These are phyloP conservation scores for Leccinum arenicola DNA, from an alignment of 768 basidiomycete species.

Conservation along the genomic window DNA sequence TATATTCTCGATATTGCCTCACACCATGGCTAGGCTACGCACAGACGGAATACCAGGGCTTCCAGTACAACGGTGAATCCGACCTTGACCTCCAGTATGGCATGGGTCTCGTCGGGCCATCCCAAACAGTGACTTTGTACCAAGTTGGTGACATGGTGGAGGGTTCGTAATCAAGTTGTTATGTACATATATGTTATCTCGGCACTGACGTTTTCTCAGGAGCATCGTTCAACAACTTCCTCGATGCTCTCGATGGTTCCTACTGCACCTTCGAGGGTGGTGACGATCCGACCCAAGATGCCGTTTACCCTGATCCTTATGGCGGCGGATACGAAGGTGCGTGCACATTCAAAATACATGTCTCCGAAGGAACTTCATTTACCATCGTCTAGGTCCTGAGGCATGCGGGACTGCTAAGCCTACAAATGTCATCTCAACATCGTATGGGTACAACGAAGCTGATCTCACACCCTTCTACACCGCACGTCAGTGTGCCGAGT, in stretches of 20 bases:
- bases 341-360: not conserved
- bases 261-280: conserved; percentile 37
- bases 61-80: conserved; percentile 30
- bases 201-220: conserved; percentile 11
- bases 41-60: conserved; percentile 25
- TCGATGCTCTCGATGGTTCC: conserved; percentile 34
- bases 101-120: conserved; percentile 27
- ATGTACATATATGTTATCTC: not conserved
- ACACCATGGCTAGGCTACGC: not conserved
- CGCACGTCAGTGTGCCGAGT: conserved; percentile 43
- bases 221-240: conserved; percentile 33
- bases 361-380: not conserved
- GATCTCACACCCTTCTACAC: conserved; percentile 35
- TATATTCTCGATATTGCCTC: not conserved
- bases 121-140: conserved; percentile 29
- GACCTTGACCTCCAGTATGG: conserved; percentile 32
- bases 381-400: conserved; percentile 21
- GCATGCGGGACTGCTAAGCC: conserved; percentile 37
- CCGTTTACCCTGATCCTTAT: conserved; percentile 24
- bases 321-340: conserved; percentile 23
- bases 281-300: conserved; percentile 29
- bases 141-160: conserved; percentile 31
- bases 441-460: conserved; percentile 39
- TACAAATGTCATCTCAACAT: conserved; percentile 41
- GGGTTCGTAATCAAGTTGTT: conserved; percentile 11